Base-by-base conservation (phyloP, 2,329 filamentous ascomycete species). In the Clonostachys solani region DNA sequence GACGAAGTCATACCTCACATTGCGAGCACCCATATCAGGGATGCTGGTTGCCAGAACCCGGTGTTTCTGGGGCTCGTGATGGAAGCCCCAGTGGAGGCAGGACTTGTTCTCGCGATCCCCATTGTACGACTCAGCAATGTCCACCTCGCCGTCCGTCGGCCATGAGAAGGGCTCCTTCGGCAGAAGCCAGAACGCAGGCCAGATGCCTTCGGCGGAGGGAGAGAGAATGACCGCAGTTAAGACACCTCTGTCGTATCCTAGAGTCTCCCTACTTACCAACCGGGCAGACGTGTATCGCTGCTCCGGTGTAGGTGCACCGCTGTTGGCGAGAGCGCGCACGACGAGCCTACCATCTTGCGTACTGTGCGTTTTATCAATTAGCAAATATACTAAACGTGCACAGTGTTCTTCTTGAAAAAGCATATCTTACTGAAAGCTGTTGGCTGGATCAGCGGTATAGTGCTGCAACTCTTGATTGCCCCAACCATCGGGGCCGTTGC, bases 61-160 rank as follows among this genome's bases (percentile, higher is more conserved):
- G 50, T 83, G 80, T 61, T 82, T 83, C 49, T 76, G 62, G 46
- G 67, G 68, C 54, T 83, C 79, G 48, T 78, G 49, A 66, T 77
- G 54, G 63, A 75, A 64, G 5, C 80, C 80, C 80, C 80, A 83
- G 54, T 83, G 80, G 43, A 83, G 63, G 55, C 80, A 83, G 1
- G 69, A 69, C 47, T 78, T 73, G 56, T 83, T 83, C 43, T 74
- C 65, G 34, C 60, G 57, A 49, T 80, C 75, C 16, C 73, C 78
- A 51, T 83, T 81, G 80, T 79, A 83, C n/a, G 69, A 74, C 61
- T 83, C 80, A 38, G 78, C 74, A 42, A 83, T 78, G 58, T 83
- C 80, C 12, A 83, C 65, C 57, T 83, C 80, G 47, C 79, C 80
- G 50, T 83, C 80, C 1, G 63, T 69, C 0, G 80, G 80, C 80